Percentiles rank a stretch among this genome's conserved stretches.
Evolutionary conservation across 148 eudicot species (phyloP).

Genomic region (Spergularia bocconei): DNA sequence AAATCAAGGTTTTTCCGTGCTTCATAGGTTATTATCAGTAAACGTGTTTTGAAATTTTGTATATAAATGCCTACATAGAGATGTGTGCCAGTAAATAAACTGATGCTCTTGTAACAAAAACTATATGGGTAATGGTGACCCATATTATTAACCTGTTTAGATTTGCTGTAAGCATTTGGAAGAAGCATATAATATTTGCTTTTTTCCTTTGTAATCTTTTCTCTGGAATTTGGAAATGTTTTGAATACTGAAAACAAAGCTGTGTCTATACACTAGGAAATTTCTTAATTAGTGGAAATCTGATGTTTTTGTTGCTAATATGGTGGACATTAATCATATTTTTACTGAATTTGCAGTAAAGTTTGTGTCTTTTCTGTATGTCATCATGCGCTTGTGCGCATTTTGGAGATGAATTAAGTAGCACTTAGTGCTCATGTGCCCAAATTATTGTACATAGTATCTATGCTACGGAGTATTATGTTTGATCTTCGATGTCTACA

Average conservation of each 20-base stretch:
- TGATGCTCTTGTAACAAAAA: constrained; percentile 14
- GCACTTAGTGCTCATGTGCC: neutral
- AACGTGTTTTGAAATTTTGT: constrained; percentile 12
- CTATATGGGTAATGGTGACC: constrained; percentile 32
- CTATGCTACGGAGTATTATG: too few species aligned
- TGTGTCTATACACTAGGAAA: neutral
- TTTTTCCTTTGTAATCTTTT: neutral
- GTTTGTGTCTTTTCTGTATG: constrained; percentile 9
- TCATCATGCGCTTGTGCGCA: constrained; percentile 1
- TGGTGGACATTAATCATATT: constrained; percentile 5
- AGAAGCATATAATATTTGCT: neutral
- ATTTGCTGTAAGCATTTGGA: neutral
- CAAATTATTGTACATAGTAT: too few species aligned
- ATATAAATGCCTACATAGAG: constrained; percentile 25
- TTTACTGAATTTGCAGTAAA: neutral
- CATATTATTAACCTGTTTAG: constrained; percentile 6
- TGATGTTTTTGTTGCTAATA: neutral
- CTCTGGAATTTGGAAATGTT: neutral
- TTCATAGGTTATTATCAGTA: neutral
- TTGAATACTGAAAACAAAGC: neutral
- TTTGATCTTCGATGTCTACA: too few species aligned
- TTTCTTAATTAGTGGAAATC: neutral
- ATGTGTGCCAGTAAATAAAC: constrained; percentile 25
- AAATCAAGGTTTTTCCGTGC: neutral
- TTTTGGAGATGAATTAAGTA: neutral